Base-by-base conservation (phyloP, 352 stramenopile genomes). In the Peronosclerospora sorghi region DNA sequence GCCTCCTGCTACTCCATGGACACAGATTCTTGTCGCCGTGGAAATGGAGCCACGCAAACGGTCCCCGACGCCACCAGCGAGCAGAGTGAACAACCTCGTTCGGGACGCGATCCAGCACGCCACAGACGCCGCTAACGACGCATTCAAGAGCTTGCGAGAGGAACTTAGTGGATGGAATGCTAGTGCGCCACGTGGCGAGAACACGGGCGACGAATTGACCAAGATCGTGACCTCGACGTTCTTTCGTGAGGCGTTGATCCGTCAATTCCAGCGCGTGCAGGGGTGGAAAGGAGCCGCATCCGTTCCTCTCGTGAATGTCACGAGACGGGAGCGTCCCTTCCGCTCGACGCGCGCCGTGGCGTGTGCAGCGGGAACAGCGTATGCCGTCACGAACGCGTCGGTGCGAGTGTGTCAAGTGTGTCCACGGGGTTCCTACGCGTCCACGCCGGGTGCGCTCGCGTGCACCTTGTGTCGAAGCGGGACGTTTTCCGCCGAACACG, bases 401-500 rank as follows among this genome's bases (percentile, higher is more conserved):
- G 13, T 48, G n/a, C 35, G 50, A 13, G 17, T 13, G 6, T 76
- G 68, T 41, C 30, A 40, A 12, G 20, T 50, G 4, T 84, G 74
- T 46, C 42, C 60, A 2, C n/a, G 38, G 10, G 71, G 71, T 0
- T 67, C 54, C 0, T 75, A 56, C 41, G 49, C 47, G 0, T 56
- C 45, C 10, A 44, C 41, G 3, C 54, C 45, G 17, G 74, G 72
- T 1, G 38, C 54, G 8, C 27, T 80, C 28, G 18, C 40, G 21
- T 84, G 72, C 28, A 34, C 46, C 2, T 34, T 6, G 8, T 84
- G 74, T 51, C 67, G 54, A 8, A 24, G 40, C 46, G 45, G 56
- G 20, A 62, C 61, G 7, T 83, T 68, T 50, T 48, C 51, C 12
- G 56, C 65, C 13, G 23, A 57, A 18, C 35, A 73, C 50, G 74